Evolutionary conservation across 805 yeast genomes (phyloP).

Genomic region (Cyberlindnera suaveolens): DNA sequence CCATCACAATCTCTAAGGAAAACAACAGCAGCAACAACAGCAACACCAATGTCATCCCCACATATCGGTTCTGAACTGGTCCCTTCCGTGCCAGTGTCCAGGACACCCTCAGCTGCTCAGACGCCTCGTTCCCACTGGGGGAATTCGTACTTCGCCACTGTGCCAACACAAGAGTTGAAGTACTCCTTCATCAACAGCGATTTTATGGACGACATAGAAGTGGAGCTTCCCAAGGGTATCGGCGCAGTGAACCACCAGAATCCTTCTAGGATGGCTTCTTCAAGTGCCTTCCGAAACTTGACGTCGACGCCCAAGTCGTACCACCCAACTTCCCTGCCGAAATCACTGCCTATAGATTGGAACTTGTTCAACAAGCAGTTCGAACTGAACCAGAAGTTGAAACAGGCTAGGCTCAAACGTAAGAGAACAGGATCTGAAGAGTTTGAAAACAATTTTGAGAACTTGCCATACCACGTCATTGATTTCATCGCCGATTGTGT

Average conservation of each 20-base stretch:
- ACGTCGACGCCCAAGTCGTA: constrained; percentile 22
- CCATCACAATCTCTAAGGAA: not conserved
- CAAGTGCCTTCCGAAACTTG: constrained; percentile 17
- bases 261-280: not conserved
- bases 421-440: constrained; percentile 1
- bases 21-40: not conserved
- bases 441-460: constrained; percentile 21
- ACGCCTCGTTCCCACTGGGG: not conserved
- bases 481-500: constrained; percentile 24
- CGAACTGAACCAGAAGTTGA: constrained; percentile 16
- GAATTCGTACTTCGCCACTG: not conserved
- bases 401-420: constrained; percentile 6
- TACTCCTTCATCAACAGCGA: constrained; percentile 22
- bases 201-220: constrained; percentile 15
- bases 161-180: constrained; percentile 5
- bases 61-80: constrained; percentile 9
- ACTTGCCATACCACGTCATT: constrained; percentile 23
- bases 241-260: not conserved
- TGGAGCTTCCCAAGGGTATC: not conserved
- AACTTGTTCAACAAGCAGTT: constrained; percentile 24
- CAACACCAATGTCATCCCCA: constrained; percentile 2
- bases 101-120: not conserved
- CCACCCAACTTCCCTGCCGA: constrained; percentile 21
- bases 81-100: constrained; percentile 7
- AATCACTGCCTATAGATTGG: constrained; percentile 25